Evolutionary conservation across 192 early-diverging fungal species (phyloP).

Genomic region (Borealophlyctis nickersoniae): DNA sequence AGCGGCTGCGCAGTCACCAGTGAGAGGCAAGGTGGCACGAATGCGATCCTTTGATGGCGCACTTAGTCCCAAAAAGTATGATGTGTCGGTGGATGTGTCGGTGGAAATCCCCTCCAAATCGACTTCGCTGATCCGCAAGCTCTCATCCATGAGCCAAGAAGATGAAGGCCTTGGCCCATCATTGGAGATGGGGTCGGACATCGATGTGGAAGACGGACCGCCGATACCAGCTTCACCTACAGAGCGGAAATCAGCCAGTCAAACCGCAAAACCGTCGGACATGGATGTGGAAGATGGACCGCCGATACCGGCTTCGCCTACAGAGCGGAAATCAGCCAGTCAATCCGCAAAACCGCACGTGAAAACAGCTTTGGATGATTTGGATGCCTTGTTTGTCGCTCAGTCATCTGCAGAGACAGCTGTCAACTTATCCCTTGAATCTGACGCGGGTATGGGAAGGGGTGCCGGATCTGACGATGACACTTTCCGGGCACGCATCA

Average conservation of each 20-base stretch:
- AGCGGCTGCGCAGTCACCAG: background rate
- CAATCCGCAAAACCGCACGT: background rate
- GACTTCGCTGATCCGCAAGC: no score
- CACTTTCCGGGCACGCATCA: no score
- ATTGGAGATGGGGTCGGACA: background rate
- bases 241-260: background rate
- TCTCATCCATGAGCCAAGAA: no score
- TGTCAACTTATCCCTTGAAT: no score
- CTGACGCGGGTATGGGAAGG: no score
- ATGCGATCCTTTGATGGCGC: background rate
- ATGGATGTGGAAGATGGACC: background rate
- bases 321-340: background rate
- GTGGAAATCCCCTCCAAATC: background rate
- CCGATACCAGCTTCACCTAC: background rate
- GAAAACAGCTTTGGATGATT: background rate
- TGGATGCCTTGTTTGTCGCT: no score
- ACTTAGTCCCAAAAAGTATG: background rate
- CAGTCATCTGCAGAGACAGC: no score
- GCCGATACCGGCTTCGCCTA: background rate
- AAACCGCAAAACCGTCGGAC: background rate
- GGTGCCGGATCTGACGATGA: no score
- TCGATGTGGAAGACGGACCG: background rate
- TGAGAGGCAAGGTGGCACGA: background rate
- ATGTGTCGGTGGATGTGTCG: background rate
- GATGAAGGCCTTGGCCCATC: background rate